Evolutionary conservation across 2,329 filamentous ascomycete species (phyloP).

Genomic region (Neurospora sp.): DNA sequence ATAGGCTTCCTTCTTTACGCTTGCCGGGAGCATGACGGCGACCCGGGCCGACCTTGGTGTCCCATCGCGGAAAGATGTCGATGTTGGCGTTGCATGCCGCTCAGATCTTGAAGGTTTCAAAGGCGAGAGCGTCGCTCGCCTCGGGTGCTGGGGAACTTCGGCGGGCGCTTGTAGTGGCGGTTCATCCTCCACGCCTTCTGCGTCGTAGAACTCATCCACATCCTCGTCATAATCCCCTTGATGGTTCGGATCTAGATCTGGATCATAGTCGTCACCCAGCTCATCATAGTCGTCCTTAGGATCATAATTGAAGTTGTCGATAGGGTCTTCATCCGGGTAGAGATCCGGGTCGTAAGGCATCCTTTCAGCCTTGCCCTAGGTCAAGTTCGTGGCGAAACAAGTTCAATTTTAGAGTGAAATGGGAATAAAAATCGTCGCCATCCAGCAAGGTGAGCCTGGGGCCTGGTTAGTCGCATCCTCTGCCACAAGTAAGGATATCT

Average conservation of each 20-base stretch:
- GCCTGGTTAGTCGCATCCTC: background rate
- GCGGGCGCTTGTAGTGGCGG: background rate
- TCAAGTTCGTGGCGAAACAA: background rate
- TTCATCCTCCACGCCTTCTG: slow-evolving; percentile 5
- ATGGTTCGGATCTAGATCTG: background rate
- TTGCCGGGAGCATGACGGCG: slow-evolving; percentile 10
- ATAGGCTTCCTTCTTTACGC: slow-evolving; percentile 3
- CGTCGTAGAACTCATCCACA: background rate
- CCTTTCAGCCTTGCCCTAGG: background rate
- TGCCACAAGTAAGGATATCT: background rate
- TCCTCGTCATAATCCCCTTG: background rate
- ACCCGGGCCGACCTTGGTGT: slow-evolving; percentile 1
- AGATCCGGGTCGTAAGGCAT: slow-evolving; percentile 6
- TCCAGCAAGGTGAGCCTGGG: background rate
- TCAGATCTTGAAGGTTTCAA: slow-evolving; percentile 8
- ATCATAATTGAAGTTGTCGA: background rate
- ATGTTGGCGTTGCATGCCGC: background rate
- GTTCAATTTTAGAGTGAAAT: background rate
- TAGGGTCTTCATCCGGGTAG: background rate
- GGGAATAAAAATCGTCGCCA: background rate
- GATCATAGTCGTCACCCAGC: background rate
- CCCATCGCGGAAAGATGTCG: background rate
- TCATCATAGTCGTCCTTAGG: slow-evolving; percentile 2
- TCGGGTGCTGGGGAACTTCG: background rate
- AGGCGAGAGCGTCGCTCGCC: slow-evolving; percentile 2